Percentiles rank a stretch among this genome's conserved stretches.
phyloP scores from a whole-genome alignment of 1,139 yeast genomes.

The Nadsonia starkeyi-henricii region DNA sequence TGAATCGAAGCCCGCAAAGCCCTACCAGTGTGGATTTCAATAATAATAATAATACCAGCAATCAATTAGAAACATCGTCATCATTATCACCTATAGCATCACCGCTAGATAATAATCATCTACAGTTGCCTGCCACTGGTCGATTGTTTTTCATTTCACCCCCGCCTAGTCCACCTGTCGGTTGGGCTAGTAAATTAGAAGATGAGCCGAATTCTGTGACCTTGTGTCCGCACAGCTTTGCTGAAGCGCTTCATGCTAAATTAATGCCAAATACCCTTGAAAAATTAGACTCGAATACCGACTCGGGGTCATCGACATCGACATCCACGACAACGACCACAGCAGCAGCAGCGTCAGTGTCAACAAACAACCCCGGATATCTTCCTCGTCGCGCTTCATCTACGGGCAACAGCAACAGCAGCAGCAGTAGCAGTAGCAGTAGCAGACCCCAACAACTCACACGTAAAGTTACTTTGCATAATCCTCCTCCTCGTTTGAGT shows the following conservation, averaged over 20 bases:
- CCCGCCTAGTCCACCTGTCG: slow-evolving; percentile 32
- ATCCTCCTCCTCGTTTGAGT: background rate
- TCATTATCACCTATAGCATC: background rate
- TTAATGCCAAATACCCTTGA: background rate
- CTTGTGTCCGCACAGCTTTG: slow-evolving; percentile 2
- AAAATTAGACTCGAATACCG: no score
- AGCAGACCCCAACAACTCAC: background rate
- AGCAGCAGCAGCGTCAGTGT: background rate
- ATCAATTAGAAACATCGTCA: background rate
- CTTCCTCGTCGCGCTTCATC: no score
- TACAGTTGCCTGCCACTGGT: slow-evolving; percentile 28
- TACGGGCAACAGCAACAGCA: background rate
- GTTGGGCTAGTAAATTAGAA: slow-evolving; percentile 26
- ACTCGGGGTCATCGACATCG: background rate
- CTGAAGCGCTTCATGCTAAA: background rate
- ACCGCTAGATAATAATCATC: slow-evolving; percentile 10
- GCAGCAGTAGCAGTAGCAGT: no score
- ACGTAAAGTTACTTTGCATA: background rate
- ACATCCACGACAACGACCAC: background rate
- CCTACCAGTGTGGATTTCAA: background rate
- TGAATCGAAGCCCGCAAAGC: slow-evolving; percentile 1
- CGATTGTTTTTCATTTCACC: slow-evolving; percentile 29
- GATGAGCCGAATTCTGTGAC: slow-evolving; percentile 23
- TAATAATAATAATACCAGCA: background rate
- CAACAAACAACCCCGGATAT: no score